Conservation (phyloP, 2,329 filamentous ascomycete species). For the Fusarium fujikuroi region DNA sequence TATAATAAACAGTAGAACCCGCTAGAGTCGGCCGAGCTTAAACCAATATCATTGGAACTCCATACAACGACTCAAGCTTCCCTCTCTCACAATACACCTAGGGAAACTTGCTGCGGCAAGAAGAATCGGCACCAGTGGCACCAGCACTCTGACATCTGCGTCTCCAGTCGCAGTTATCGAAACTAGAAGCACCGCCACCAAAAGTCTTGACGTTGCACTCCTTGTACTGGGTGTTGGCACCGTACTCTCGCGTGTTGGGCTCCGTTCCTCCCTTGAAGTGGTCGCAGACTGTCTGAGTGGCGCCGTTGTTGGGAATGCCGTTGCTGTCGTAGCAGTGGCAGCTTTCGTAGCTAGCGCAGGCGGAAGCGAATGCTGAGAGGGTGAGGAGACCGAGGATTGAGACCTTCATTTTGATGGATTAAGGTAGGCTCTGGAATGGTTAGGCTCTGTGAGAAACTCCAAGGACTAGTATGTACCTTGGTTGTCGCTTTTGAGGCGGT, state of each 20-base stretch:
- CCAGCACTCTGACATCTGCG: not conserved
- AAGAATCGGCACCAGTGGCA: not conserved
- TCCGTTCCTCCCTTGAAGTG: not conserved
- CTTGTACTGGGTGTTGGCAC: not conserved
- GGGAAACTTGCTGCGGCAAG: not conserved
- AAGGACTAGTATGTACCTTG: not conserved
- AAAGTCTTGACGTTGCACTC: not conserved
- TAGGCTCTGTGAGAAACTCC: fast-evolving
- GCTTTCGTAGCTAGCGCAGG: not conserved
- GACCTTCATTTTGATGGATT: not conserved
- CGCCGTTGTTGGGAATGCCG: not conserved
- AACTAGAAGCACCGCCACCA: not conserved
- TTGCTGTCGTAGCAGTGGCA: not conserved
- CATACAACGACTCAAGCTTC: not conserved
- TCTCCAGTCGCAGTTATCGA: not conserved
- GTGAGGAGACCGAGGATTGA: not conserved
- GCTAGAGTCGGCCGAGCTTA: not conserved
- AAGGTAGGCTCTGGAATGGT: fast-evolving
- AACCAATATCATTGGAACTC: not conserved
- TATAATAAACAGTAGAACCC: not conserved
- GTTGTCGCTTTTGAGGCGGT: fast-evolving
- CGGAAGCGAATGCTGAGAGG: not conserved
- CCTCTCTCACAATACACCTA: not conserved
- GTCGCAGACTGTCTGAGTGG: not conserved
- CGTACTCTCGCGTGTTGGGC: not conserved